A percentile compares a stretch with the other conserved stretches of the same genome.
Evolutionary conservation across 148 eudicot genomes (phyloP).

Genomic region (Heliosperma pusillum): DNA sequence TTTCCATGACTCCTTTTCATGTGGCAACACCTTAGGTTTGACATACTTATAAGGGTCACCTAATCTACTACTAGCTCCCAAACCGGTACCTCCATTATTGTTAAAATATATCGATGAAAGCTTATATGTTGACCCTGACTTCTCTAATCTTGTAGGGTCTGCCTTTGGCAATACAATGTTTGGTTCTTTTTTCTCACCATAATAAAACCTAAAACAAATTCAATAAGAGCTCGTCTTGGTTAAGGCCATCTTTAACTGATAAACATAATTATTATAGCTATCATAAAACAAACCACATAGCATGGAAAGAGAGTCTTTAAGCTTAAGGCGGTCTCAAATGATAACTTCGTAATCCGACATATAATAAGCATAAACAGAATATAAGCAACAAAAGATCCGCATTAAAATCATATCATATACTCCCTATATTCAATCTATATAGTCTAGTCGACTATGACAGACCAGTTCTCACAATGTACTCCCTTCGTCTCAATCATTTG

Average conservation of each 20-base stretch:
- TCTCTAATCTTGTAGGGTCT: constrained; percentile 44
- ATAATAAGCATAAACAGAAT: not conserved
- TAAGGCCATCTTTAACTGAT: no score
- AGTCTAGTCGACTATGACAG: no score
- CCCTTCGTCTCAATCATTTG: no score
- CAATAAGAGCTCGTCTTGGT: no score
- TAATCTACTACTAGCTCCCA: constrained; percentile 37
- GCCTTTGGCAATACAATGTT: constrained; percentile 43
- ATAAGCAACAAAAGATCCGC: constrained; percentile 4
- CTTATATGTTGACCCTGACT: constrained; percentile 53
- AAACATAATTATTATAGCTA: no score
- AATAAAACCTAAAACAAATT: constrained; percentile 53
- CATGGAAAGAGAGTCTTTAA: no score
- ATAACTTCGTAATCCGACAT: not conserved
- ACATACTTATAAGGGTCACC: constrained; percentile 47
- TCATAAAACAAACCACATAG: no score
- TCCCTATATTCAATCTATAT: not conserved
- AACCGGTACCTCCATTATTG: constrained; percentile 31
- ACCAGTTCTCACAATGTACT: no score
- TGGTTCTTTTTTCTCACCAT: constrained; percentile 59
- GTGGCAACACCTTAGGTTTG: constrained; percentile 52
- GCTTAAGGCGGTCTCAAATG: no score
- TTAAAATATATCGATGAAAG: constrained; percentile 39
- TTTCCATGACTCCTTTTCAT: constrained; percentile 53
- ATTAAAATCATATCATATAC: constrained; percentile 3